Conservation (phyloP, 2,329 filamentous ascomycete species). For the Ceratocystiopsis minuta region DNA sequence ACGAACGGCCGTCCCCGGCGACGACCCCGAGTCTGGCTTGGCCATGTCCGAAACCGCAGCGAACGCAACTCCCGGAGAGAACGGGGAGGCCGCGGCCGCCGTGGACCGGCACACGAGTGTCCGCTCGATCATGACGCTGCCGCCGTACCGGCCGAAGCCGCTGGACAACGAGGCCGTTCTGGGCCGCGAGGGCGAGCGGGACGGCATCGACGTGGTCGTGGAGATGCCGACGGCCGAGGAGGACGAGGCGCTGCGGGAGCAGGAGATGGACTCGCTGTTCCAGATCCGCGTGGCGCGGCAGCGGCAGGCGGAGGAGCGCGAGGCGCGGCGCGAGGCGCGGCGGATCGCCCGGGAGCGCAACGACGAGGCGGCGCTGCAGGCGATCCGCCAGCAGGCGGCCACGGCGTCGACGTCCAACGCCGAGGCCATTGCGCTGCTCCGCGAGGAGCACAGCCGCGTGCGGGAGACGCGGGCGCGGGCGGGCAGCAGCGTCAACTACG, state of each 20-base stretch:
- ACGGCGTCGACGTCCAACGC: constrained; percentile 25
- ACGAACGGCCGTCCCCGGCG: no score
- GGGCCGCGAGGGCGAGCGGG: constrained; percentile 77
- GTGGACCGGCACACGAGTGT: constrained; percentile 74
- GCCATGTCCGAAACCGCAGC: constrained; percentile 1
- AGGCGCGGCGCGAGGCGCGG: constrained; percentile 51
- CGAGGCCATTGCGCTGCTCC: constrained; percentile 41
- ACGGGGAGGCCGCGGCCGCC: constrained; percentile 6
- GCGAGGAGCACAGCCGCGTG: constrained; percentile 35
- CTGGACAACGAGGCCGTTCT: constrained; percentile 65
- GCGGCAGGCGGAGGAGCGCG: constrained; percentile 56
- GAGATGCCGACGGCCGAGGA: constrained; percentile 69
- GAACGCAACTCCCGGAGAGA: background rate
- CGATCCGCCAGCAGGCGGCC: constrained; percentile 40
- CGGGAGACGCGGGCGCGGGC: constrained; percentile 45
- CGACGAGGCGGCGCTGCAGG: constrained; percentile 50
- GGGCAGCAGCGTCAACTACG: constrained; percentile 61
- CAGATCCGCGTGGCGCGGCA: constrained; percentile 70
- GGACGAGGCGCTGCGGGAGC: constrained; percentile 60
- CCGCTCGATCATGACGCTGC: constrained; percentile 85
- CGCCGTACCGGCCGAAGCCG: constrained; percentile 59
- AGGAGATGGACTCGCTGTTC: constrained; percentile 85
- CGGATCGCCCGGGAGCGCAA: constrained; percentile 55
- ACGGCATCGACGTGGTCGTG: constrained; percentile 76
- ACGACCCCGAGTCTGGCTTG: background rate